Conservation (phyloP, 2,329 filamentous ascomycete genomes). For the Monilinia vaccinii-corymbosi region DNA sequence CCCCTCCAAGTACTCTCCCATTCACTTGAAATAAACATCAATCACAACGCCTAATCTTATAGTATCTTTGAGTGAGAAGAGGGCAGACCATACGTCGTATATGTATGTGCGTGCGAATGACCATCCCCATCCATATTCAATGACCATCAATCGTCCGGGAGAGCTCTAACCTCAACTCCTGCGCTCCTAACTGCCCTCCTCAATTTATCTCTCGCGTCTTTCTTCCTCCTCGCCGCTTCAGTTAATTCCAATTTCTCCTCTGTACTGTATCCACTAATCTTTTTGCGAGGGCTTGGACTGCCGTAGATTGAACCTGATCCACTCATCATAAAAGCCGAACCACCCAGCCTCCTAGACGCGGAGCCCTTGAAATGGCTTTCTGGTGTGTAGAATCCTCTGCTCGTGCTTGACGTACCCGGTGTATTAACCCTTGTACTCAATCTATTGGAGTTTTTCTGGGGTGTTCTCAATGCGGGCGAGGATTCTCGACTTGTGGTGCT, state of each 20-base stretch:
- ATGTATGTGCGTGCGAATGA: background rate
- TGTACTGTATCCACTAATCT: conserved; percentile 50
- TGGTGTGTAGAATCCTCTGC: conserved; percentile 24
- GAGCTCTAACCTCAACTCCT: conserved; percentile 24
- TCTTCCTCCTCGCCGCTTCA: conserved; percentile 43
- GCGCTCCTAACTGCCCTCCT: conserved; percentile 27
- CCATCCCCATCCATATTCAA: background rate
- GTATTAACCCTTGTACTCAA: conserved; percentile 17
- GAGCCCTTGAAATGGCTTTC: conserved; percentile 22
- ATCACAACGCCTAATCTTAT: background rate
- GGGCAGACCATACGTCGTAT: background rate
- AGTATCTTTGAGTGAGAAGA: background rate
- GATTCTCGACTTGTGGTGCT: conserved; percentile 34
- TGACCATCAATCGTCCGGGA: conserved; percentile 21
- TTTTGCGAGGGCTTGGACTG: conserved; percentile 41
- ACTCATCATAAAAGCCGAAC: conserved; percentile 4
- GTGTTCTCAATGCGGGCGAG: conserved; percentile 34
- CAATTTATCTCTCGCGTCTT: conserved; percentile 44
- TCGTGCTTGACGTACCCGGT: conserved; percentile 21
- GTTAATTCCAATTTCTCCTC: conserved; percentile 50
- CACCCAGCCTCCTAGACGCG: conserved; percentile 17
- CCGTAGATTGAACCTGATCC: conserved; percentile 24
- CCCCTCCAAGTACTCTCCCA: background rate
- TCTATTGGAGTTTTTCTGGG: conserved; percentile 23
- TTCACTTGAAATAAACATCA: background rate